Evolutionary conservation across 805 yeast species (phyloP), one percentile per base, ranked within the genome.

Genomic region (Torulaspora delbrueckii): DNA sequence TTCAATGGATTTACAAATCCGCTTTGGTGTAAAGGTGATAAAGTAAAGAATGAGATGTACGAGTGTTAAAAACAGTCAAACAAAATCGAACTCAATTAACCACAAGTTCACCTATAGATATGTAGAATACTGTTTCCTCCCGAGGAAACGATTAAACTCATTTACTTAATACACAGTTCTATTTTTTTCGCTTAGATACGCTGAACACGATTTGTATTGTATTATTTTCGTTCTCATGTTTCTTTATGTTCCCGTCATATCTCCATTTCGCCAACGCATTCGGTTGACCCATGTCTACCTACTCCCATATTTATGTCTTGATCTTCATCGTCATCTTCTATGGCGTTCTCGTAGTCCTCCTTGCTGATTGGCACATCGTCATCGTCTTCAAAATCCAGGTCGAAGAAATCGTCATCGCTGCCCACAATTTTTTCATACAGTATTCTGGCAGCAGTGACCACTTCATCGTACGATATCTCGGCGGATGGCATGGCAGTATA

Each of bases 321-420:
- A 6, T 54, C 57, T 13, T 60, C 64, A 8, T 59, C 64, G 42
- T 62, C 66, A 37, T 62, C 66, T 37, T 46, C 59, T 38, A 60
- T 57, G 0, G 67, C 64, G 43, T 59, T 58, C 45, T 60, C 63
- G 37, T 53, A 56, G 28, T 49, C 41, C 23, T 37, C 42, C 12
- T 50, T 42, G 35, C 25, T 42, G 27, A 45, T 25, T 5, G 47
- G 37, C 18, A 26, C 43, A 19, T 81, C 90, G 36, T 86, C 96
- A 16, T 89, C 96, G 63, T 91, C 98, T 66, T 91, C 97, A 61
- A 91, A 91, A 66, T 91, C 98, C 34, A 91, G 86, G 64, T 88
- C 96, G 62, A 91, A 91, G 69, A 93, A 93, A 67, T 91, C 98
- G 57, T 91, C 97, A 62, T 86, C 93, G 1, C 95, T 78, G 8